Evolutionary conservation across 805 yeast species (phyloP).

Genomic region (Clavispora carvajalis): DNA sequence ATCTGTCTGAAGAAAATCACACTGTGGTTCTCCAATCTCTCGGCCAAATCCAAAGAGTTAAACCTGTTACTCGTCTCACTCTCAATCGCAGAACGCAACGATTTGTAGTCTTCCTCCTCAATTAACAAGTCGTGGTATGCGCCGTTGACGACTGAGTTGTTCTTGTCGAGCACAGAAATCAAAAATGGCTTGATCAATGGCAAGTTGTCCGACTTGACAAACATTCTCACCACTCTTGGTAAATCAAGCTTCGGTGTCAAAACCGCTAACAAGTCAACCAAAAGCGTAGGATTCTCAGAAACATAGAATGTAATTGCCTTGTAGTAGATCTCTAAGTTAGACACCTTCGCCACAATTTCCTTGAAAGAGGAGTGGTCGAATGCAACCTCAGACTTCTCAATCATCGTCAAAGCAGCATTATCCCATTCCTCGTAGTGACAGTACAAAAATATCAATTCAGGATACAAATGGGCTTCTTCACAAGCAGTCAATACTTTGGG

Average conservation of each 20-base stretch:
- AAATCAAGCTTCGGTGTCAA: slow-evolving; percentile 87
- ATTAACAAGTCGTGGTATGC: slow-evolving; percentile 94
- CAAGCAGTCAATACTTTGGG: slow-evolving; percentile 95
- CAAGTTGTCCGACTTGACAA: slow-evolving; percentile 90
- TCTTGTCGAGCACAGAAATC: slow-evolving; percentile 84
- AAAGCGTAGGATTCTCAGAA: slow-evolving; percentile 83
- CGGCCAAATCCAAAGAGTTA: slow-evolving; percentile 89
- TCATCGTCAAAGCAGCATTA: slow-evolving; percentile 94
- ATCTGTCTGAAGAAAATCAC: slow-evolving; percentile 92
- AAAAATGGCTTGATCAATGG: slow-evolving; percentile 95
- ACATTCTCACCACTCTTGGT: slow-evolving; percentile 90
- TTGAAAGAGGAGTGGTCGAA: slow-evolving; percentile 93
- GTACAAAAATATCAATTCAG: slow-evolving; percentile 90
- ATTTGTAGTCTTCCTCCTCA: slow-evolving; percentile 94
- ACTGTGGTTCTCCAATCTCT: slow-evolving; percentile 86
- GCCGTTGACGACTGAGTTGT: slow-evolving; percentile 83
- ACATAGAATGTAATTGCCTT: slow-evolving; percentile 94
- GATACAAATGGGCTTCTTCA: slow-evolving; percentile 92
- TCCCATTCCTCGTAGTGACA: slow-evolving; percentile 99
- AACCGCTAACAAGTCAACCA: slow-evolving; percentile 79
- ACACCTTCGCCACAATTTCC: slow-evolving; percentile 90
- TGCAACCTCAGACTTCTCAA: slow-evolving; percentile 88
- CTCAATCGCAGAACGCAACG: slow-evolving; percentile 82
- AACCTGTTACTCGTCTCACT: slow-evolving; percentile 73
- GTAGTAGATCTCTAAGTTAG: slow-evolving; percentile 94